A percentile compares a stretch with the other conserved stretches of the same genome.
These are phyloP conservation scores for Penicillium waksmanii DNA, from an alignment of 495 filamentous ascomycete species.

Conservation along the genomic window DNA sequence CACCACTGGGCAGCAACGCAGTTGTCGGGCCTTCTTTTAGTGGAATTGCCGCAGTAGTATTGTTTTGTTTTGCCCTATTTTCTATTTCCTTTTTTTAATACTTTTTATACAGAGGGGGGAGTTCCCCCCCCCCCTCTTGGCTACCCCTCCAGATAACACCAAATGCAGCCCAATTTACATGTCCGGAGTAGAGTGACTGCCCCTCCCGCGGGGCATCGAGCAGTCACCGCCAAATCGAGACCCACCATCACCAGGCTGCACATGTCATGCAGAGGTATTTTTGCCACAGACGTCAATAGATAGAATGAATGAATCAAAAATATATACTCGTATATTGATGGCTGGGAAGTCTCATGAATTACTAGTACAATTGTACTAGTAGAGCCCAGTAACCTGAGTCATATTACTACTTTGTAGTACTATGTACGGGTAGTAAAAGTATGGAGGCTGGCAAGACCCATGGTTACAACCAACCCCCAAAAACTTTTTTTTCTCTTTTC, in stretches of 20 bases:
- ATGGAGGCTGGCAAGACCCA: too few relatives aligned
- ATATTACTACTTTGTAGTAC: too few relatives aligned
- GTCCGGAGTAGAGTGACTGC: neutral
- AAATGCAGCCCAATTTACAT: neutral
- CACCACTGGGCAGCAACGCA: slow-evolving; percentile 53
- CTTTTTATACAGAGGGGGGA: neutral
- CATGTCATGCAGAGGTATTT: slow-evolving; percentile 23
- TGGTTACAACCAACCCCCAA: too few relatives aligned
- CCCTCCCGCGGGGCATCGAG: neutral
- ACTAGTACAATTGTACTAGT: too few relatives aligned
- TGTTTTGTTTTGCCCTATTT: slow-evolving; percentile 15
- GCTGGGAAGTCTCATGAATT: too few relatives aligned
- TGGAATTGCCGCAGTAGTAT: slow-evolving; percentile 12
- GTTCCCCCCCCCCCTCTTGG: neutral
- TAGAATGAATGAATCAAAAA: slow-evolving; percentile 8
- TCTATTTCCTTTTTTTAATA: slow-evolving; percentile 18
- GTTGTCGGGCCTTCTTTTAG: slow-evolving; percentile 27
- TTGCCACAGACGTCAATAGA: slow-evolving; percentile 7
- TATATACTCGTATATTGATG: too few relatives aligned
- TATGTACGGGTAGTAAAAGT: too few relatives aligned
- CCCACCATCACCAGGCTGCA: slow-evolving; percentile 15
- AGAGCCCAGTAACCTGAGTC: too few relatives aligned
- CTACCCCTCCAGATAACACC: neutral
- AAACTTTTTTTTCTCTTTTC: too few relatives aligned
- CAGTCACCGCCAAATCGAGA: slow-evolving; percentile 25